A percentile compares a stretch with the other conserved stretches of the same genome.
Evolutionary conservation across 768 basidiomycete genomes (phyloP).

Genomic region (Gloeophyllum trabeum): DNA sequence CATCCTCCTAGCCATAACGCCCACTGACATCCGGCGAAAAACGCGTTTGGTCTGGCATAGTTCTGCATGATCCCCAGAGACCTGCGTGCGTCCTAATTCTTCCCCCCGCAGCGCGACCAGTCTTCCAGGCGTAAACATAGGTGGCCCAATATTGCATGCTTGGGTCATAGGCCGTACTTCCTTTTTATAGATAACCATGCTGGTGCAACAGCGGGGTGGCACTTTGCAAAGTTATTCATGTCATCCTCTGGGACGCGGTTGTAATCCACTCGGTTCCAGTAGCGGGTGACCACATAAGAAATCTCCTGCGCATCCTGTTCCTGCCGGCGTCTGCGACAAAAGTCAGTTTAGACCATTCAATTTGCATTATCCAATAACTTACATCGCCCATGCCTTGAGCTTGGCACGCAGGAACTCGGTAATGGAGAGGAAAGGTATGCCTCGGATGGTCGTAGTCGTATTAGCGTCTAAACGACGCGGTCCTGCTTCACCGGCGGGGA

Average conservation of each 20-base stretch:
- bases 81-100: too few relatives aligned
- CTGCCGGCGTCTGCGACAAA: conserved; percentile 40
- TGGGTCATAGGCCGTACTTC: conserved; percentile 51
- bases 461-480: conserved; percentile 61
- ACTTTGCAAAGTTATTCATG: conserved; percentile 66
- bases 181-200: conserved; percentile 68
- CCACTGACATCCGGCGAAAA: too few relatives aligned
- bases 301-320: conserved; percentile 77
- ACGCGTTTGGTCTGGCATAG: too few relatives aligned
- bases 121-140: too few relatives aligned
- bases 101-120: too few relatives aligned
- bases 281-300: conserved; percentile 53
- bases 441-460: conserved; percentile 57
- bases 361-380: conserved; percentile 17
- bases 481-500: conserved; percentile 73
- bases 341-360: conserved; percentile 3
- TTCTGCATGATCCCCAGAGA: too few relatives aligned
- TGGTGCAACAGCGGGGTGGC: conserved; percentile 46
- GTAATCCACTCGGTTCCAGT: conserved; percentile 77
- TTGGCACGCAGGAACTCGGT: conserved; percentile 84
- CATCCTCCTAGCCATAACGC: too few relatives aligned
- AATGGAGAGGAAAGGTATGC: conserved; percentile 71
- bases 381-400: conserved; percentile 77
- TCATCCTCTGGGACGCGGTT: conserved; percentile 81
- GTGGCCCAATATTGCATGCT: too few relatives aligned